Evolutionary conservation across 1,139 yeast species (phyloP).

Genomic region (Candida pseudoviswanathii): DNA sequence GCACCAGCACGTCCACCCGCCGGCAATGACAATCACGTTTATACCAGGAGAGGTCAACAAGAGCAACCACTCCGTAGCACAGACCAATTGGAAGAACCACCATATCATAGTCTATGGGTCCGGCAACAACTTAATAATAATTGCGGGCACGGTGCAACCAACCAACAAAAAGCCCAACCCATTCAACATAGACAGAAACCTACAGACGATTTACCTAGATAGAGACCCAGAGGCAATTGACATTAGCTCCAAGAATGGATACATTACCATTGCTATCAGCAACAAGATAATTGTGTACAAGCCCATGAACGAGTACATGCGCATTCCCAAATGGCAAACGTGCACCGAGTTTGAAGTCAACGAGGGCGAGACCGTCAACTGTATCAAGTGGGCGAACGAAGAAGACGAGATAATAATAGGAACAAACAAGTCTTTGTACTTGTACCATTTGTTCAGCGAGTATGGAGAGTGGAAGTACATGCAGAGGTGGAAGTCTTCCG

Average conservation of each 20-base stretch:
- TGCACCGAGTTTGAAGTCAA: constrained; percentile 21
- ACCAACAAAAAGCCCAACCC: constrained; percentile 15
- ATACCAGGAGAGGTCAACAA: constrained; percentile 85
- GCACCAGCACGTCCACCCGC: background rate
- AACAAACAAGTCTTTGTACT: constrained; percentile 47
- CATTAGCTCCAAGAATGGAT: constrained; percentile 60
- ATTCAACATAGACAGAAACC: constrained; percentile 29
- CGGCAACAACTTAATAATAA: constrained; percentile 79
- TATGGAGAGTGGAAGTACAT: constrained; percentile 39
- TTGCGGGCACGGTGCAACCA: constrained; percentile 20
- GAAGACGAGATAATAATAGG: constrained; percentile 66
- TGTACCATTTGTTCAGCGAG: constrained; percentile 55
- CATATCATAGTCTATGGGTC: constrained; percentile 78
- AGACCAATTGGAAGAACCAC: constrained; percentile 68
- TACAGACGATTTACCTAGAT: constrained; percentile 78
- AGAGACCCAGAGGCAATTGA: constrained; percentile 68
- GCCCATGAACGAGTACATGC: constrained; percentile 48
- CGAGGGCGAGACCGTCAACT: constrained; percentile 39
- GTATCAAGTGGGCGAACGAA: constrained; percentile 67
- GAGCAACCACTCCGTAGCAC: constrained; percentile 56
- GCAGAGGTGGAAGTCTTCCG: constrained; percentile 56
- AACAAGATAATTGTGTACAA: constrained; percentile 37
- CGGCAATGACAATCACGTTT: constrained; percentile 60
- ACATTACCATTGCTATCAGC: constrained; percentile 50
- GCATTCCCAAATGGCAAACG: constrained; percentile 53